These are phyloP conservation scores for Scenedesmus sp. DNA, from an alignment of 163 green algal species.

Conservation along the genomic window DNA sequence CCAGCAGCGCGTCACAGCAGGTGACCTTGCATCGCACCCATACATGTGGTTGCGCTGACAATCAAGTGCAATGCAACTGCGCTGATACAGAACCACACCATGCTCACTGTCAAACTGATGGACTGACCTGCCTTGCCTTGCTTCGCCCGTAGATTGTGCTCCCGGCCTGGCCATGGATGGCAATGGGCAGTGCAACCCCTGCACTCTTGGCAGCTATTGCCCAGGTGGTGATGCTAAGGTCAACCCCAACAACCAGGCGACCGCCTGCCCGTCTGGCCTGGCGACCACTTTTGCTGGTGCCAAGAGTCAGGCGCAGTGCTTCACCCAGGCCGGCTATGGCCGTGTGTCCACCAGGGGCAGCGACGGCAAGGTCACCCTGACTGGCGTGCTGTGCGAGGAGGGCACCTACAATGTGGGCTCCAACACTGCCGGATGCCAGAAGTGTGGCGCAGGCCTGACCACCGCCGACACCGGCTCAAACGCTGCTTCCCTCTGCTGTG, in stretches of 20 bases:
- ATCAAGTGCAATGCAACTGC: too few relatives aligned
- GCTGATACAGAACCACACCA: not conserved
- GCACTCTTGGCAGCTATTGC: not conserved
- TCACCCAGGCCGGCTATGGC: conserved; percentile 14
- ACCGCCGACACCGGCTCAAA: not conserved
- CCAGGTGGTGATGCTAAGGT: not conserved
- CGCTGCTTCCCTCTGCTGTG: not conserved
- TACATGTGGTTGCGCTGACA: not conserved
- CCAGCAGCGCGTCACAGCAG: not conserved
- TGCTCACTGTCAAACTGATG: not conserved
- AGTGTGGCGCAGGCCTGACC: conserved; percentile 22
- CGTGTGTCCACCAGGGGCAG: not conserved
- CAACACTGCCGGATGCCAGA: conserved; percentile 45
- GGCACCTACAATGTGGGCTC: conserved; percentile 33
- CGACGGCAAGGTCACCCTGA: conserved; percentile 7
- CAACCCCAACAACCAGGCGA: not conserved
- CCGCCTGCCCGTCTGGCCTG: conserved; percentile 7
- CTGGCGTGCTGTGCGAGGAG: not conserved
- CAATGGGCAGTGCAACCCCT: not conserved
- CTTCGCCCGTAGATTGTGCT: not conserved
- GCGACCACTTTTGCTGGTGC: not conserved
- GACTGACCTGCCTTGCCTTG: not conserved
- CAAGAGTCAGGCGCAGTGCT: conserved; percentile 46
- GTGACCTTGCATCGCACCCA: too few relatives aligned
- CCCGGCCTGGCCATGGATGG: conserved; percentile 1